A percentile compares a stretch with the other conserved stretches of the same genome.
Conservation (phyloP, 352 stramenopile genomes). For the Phytophthora aleatoria region DNA sequence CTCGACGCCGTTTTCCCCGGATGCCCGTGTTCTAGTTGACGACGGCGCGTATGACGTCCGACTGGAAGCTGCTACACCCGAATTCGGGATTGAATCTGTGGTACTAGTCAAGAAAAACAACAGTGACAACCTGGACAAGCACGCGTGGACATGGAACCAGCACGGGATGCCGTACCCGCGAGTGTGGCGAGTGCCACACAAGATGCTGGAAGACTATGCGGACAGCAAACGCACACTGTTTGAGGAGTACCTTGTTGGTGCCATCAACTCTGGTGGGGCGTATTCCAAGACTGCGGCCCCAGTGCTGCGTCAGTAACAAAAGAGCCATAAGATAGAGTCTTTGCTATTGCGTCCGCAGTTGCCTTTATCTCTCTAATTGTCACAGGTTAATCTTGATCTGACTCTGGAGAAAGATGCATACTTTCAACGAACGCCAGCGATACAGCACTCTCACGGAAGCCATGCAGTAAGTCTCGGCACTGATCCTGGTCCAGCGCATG, state of each 20-base stretch:
- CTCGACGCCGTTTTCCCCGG: slow-evolving; percentile 20
- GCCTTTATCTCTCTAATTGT: slow-evolving; percentile 35
- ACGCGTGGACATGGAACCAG: slow-evolving; percentile 55
- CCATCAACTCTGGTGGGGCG: slow-evolving; percentile 51
- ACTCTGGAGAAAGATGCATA: slow-evolving; percentile 19
- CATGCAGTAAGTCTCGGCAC: slow-evolving; percentile 66
- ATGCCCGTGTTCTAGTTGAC: slow-evolving; percentile 41
- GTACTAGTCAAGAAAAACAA: slow-evolving; percentile 55
- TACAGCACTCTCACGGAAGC: slow-evolving; percentile 72
- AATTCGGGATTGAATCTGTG: slow-evolving; percentile 51
- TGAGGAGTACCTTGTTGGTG: slow-evolving; percentile 51
- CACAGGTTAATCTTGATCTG: slow-evolving; percentile 36
- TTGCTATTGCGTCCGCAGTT: slow-evolving; percentile 30
- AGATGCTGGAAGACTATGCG: slow-evolving; percentile 39
- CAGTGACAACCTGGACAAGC: slow-evolving; percentile 50
- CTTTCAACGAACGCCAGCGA: slow-evolving; percentile 63
- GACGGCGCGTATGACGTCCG: slow-evolving; percentile 47
- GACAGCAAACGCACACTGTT: slow-evolving; percentile 36
- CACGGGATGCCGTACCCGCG: slow-evolving; percentile 18
- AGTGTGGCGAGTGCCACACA: slow-evolving; percentile 47
- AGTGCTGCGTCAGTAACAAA: slow-evolving; percentile 11
- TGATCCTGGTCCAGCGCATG: slow-evolving; percentile 63
- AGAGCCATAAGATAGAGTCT: slow-evolving; percentile 25
- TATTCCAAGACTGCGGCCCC: slow-evolving; percentile 41
- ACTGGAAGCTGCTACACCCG: slow-evolving; percentile 36